Base-by-base conservation (phyloP, 2,329 filamentous ascomycete species). In the Venturia asperata region DNA sequence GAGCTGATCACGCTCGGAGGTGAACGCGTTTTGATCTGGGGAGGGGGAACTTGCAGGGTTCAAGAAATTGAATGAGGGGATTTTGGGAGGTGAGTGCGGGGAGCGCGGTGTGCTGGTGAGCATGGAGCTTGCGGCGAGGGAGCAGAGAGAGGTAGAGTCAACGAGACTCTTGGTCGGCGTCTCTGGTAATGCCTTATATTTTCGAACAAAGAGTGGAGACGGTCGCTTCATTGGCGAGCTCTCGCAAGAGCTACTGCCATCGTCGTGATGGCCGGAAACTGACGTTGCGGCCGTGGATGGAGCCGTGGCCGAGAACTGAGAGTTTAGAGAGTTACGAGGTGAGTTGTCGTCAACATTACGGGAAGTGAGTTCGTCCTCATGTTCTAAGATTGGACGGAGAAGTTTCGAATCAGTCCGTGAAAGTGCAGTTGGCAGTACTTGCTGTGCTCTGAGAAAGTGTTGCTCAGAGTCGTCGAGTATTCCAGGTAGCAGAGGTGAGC, bases 401-500 rank as follows among this genome's bases (percentile, higher is more conserved):
- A 34, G 3, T 2, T 27, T 34, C 17, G 37, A 43, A 17, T 61
- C 42, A 3, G 5, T 27, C n/a, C 15, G n/a, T 19, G 60, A 43
- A n/a, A 49, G 43, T 24, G 49, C 43, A 19, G 34, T 58, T 21
- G 63, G 47, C n/a, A 42, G 52, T 24, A 64, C 37, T 41, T 47
- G 21, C 15, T 39, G 43, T 24, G 65, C 65, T 19, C 42, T 19
- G 21, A 43, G 30, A 43, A 62, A 66, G 45, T 47, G 61, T 43
- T 58, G 27, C 42, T 76, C 75, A 37, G 75, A 74, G 7, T 73
- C 67, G 27, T 71, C 71, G 37, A 77, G 70, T 30, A 73, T 72
- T 21, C 67, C 67, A 60, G 68, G 68, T 43, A 75, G 73, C 24
- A 73, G 70, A 13, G 64, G 56, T 27, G 68, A 68, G 49, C 68